phyloP scores from a whole-genome alignment of 768 basidiomycete species.

The Auricularia cornea region DNA sequence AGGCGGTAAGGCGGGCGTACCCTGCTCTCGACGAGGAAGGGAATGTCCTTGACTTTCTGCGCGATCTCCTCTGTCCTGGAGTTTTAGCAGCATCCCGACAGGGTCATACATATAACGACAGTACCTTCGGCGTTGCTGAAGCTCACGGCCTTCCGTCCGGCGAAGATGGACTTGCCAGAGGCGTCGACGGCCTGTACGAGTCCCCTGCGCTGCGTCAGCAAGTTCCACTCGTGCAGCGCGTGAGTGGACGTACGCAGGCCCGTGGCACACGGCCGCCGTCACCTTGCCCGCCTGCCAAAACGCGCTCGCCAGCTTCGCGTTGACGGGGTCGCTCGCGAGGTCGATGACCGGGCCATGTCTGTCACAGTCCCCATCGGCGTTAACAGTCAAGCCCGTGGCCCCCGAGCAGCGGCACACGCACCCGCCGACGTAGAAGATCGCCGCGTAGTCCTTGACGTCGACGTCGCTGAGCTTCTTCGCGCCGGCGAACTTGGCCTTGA shows the following conservation, averaged over 20 bases:
- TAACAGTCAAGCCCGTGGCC: no score
- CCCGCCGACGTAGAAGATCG: slow-evolving; percentile 67
- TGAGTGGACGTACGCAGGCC: slow-evolving; percentile 47
- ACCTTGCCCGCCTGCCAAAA: slow-evolving; percentile 63
- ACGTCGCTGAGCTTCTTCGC: slow-evolving; percentile 58
- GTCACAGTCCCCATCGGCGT: no score
- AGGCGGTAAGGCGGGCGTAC: no score
- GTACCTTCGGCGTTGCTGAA: slow-evolving; percentile 68
- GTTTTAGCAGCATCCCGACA: slow-evolving; percentile 29
- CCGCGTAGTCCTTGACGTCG: slow-evolving; percentile 52
- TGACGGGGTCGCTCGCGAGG: slow-evolving; percentile 47
- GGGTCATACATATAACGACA: slow-evolving; percentile 22
- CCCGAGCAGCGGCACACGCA: neutral
- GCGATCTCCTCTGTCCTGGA: neutral
- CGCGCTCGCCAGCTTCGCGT: slow-evolving; percentile 52
- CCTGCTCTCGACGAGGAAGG: slow-evolving; percentile 62
- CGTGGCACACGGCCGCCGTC: slow-evolving; percentile 71
- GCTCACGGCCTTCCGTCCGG: slow-evolving; percentile 49
- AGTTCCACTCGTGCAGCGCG: neutral
- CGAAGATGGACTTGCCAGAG: slow-evolving; percentile 56
- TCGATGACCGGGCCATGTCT: slow-evolving; percentile 71
- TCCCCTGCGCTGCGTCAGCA: slow-evolving; percentile 28
- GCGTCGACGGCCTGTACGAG: slow-evolving; percentile 47
- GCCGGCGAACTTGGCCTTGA: slow-evolving; percentile 42
- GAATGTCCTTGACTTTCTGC: slow-evolving; percentile 35